phyloP scores from a whole-genome alignment of 306 rosid species.

The Acacia crassicarpa region DNA sequence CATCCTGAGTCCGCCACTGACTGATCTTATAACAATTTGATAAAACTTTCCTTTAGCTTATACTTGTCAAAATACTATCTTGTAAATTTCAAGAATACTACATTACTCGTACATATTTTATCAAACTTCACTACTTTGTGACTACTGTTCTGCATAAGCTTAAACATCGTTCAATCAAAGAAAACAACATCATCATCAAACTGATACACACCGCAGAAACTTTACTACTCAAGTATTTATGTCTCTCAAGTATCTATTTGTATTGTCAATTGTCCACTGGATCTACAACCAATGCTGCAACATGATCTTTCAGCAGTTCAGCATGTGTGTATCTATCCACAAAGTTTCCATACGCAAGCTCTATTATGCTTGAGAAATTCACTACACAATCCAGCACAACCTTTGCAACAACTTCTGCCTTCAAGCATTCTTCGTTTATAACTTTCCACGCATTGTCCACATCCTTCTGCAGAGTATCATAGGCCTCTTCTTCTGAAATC shows the following conservation, averaged over 20 bases:
- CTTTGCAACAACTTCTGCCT: constrained; percentile 32
- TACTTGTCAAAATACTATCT: too few species aligned
- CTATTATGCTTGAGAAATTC: constrained; percentile 37
- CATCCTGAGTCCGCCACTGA: too few species aligned
- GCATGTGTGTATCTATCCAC: constrained; percentile 38
- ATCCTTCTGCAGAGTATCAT: not conserved
- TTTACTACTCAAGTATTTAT: too few species aligned
- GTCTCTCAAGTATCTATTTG: too few species aligned
- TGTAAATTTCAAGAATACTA: too few species aligned
- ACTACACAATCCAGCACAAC: constrained; percentile 35
- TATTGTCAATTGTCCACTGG: not conserved
- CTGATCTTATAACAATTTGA: too few species aligned
- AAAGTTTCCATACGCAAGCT: constrained; percentile 32
- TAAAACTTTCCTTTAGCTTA: too few species aligned
- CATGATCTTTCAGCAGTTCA: constrained; percentile 7
- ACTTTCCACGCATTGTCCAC: constrained; percentile 38
- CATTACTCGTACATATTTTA: too few species aligned
- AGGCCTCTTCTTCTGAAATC: not conserved
- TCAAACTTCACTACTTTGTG: too few species aligned
- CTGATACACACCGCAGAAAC: not conserved
- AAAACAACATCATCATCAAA: not conserved
- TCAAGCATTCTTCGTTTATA: constrained; percentile 21
- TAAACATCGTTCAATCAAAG: not conserved
- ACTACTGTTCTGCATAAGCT: not conserved
- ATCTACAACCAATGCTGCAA: not conserved